A percentile compares a stretch with the other conserved stretches of the same genome.
Evolutionary conservation across 2,329 filamentous ascomycete species (phyloP).

Genomic region (Dactylellina drechsleri): DNA sequence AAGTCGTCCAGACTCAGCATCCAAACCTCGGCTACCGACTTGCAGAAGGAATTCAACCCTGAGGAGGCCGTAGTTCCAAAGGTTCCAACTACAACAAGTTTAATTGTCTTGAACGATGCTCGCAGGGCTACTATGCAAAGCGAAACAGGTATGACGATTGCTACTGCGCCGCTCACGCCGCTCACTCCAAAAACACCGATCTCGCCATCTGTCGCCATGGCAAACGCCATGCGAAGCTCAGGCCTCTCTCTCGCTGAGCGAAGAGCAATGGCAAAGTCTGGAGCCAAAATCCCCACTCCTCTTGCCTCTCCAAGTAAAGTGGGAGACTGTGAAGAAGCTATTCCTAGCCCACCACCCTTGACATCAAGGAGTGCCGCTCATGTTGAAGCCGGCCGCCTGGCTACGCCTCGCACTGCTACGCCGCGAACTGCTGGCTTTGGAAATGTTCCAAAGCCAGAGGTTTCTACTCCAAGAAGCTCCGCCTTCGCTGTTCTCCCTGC

Average conservation of each 20-base stretch:
- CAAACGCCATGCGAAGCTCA: conserved; percentile 40
- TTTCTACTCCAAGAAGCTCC: conserved; percentile 45
- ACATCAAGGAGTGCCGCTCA: conserved; percentile 50
- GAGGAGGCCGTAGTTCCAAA: conserved; percentile 42
- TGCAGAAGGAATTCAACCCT: conserved; percentile 36
- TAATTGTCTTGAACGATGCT: conserved; percentile 41
- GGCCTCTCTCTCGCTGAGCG: conserved; percentile 52
- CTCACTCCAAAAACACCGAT: conserved; percentile 44
- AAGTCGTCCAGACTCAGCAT: conserved; percentile 50
- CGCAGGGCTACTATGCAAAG: conserved; percentile 40
- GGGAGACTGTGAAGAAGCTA: conserved; percentile 26
- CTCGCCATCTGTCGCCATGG: conserved; percentile 48
- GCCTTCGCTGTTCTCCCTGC: conserved; percentile 46
- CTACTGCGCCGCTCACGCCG: conserved; percentile 30
- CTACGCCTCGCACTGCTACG: conserved; percentile 50
- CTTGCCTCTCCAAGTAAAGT: conserved; percentile 29
- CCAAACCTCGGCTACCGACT: conserved; percentile 46
- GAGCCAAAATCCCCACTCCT: conserved; percentile 44
- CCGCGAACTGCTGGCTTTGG: conserved; percentile 48
- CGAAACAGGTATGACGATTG: conserved; percentile 19
- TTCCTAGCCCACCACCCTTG: conserved; percentile 50
- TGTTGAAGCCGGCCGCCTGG: conserved; percentile 51
- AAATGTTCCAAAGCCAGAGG: conserved; percentile 46
- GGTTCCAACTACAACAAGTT: conserved; percentile 28
- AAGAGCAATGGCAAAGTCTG: conserved; percentile 48